Evolutionary conservation across 2,329 filamentous ascomycete genomes (phyloP), one percentile per base, ranked within the genome.

Genomic region (Diplocarpon mali): DNA sequence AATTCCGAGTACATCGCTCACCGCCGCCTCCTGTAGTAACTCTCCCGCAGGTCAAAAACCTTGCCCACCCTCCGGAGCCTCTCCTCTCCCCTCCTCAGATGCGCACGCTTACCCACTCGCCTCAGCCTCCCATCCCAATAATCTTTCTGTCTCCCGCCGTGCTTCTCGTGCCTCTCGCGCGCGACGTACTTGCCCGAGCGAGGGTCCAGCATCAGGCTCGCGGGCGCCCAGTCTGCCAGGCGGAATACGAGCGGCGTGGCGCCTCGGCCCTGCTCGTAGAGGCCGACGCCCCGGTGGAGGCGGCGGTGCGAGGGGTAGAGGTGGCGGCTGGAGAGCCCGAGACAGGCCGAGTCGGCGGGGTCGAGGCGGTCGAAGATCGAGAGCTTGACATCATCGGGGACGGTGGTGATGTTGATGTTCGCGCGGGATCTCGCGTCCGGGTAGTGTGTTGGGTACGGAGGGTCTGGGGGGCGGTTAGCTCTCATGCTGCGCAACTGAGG

Each of bases 331-430:
- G 49, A 42, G 6, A 56, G 47, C 1, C 53, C 53, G 9, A 51
- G 48, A 38, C 49, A 53, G 10, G 51, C 44, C 15, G 50, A 51
- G 2, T 48, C 47, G 3, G 45, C 52, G 1, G 50, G 53, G 37
- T 54, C 51, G 8, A 56, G 45, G n/a, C 31, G 37, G 7, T 50
- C 48, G 28, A 54, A 43, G 38, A 56, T 51, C 13, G 48, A 46
- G 13, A 51, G 42, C 30, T 54, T 45, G 17, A 56, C 31, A 13
- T 56, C 53, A 5, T 41, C 40, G 4, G 53, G 53, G 10, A 56
- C 45, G 11, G 30, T 45, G 5, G 35, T 53, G 12, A 55, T 43
- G 29, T 43, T 53, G 12, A 55, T 43, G 29, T 43, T 43, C 2
- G 40, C 35, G 11, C 40, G n/a, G 28, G 8, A 30, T 8, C 13